Conservation (phyloP, 805 yeast species). For the Ogataea allantospora region DNA sequence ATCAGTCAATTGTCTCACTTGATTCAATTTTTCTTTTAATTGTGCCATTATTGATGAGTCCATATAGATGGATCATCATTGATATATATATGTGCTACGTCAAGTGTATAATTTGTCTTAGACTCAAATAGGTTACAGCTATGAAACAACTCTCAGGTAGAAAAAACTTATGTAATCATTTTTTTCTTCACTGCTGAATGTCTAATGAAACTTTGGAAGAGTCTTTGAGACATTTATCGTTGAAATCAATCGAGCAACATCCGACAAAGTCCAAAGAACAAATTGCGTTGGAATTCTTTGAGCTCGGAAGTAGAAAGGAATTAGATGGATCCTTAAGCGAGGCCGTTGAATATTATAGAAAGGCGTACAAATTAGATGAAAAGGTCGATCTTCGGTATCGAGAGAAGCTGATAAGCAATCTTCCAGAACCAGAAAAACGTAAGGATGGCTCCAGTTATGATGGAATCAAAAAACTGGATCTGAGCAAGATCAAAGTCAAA, state of each 20-base stretch:
- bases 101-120: neutral
- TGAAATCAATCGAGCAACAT: conserved; percentile 28
- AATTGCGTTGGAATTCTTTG: conserved; percentile 63
- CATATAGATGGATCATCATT: conserved; percentile 13
- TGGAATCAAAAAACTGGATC: conserved; percentile 33
- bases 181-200: neutral
- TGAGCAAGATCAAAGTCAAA: conserved; percentile 43
- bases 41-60: conserved; percentile 17
- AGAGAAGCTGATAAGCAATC: conserved; percentile 40
- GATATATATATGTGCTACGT: conserved; percentile 4
- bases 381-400: conserved; percentile 71
- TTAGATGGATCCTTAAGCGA: conserved; percentile 75
- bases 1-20: conserved; percentile 14
- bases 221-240: conserved; percentile 23
- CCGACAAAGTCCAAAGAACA: conserved; percentile 32
- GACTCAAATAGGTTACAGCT: conserved; percentile 1
- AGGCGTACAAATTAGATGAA: conserved; percentile 58
- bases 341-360: conserved; percentile 70
- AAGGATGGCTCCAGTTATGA: conserved; percentile 14
- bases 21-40: conserved; percentile 11
- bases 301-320: conserved; percentile 70
- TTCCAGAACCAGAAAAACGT: conserved; percentile 23
- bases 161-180: neutral
- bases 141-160: conserved; percentile 7
- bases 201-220: conserved; percentile 23